Percentiles rank a stretch among this genome's conserved stretches.
Evolutionary conservation across 768 basidiomycete species (phyloP).

Genomic region (Auricularia auricula-judae): DNA sequence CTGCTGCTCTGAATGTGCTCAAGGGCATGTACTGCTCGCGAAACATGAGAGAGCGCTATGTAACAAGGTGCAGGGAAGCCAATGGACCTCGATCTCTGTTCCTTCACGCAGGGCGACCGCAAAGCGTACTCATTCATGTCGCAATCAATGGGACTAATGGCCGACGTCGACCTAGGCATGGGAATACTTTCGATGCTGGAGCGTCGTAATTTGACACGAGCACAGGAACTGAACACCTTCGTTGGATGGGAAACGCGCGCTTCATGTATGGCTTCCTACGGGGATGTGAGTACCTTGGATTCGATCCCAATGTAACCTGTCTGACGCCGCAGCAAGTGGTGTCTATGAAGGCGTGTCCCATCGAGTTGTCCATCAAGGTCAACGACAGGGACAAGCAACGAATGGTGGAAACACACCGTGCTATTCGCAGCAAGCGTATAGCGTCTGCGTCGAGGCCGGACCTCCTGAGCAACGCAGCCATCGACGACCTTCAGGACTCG

Average conservation of each 20-base stretch:
- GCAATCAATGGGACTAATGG: slow-evolving; percentile 74
- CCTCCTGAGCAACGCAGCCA: slow-evolving; percentile 1
- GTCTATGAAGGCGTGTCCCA: slow-evolving; percentile 49
- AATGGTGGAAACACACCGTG: slow-evolving; percentile 46
- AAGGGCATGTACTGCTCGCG: slow-evolving; percentile 43
- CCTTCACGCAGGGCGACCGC: slow-evolving; percentile 56
- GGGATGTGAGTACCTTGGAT: slow-evolving; percentile 37
- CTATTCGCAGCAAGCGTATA: slow-evolving; percentile 20
- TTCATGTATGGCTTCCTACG: slow-evolving; percentile 64
- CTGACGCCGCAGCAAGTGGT: slow-evolving; percentile 32
- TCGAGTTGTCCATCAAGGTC: slow-evolving; percentile 62
- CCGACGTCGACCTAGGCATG: slow-evolving; percentile 63
- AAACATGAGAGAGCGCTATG: neutral
- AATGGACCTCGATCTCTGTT: slow-evolving; percentile 69
- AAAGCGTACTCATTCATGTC: slow-evolving; percentile 71
- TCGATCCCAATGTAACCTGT: too few species aligned
- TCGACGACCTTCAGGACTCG: slow-evolving; percentile 9
- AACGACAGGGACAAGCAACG: slow-evolving; percentile 56
- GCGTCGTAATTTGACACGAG: neutral
- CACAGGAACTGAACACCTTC: slow-evolving; percentile 55
- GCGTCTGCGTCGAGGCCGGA: neutral
- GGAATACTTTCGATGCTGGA: neutral
- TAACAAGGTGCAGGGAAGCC: slow-evolving; percentile 37
- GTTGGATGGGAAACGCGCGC: slow-evolving; percentile 79
- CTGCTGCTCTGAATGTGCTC: slow-evolving; percentile 65